Base-by-base conservation (phyloP, 129 eudicot species). In the Heracleum sosnowskyi region DNA sequence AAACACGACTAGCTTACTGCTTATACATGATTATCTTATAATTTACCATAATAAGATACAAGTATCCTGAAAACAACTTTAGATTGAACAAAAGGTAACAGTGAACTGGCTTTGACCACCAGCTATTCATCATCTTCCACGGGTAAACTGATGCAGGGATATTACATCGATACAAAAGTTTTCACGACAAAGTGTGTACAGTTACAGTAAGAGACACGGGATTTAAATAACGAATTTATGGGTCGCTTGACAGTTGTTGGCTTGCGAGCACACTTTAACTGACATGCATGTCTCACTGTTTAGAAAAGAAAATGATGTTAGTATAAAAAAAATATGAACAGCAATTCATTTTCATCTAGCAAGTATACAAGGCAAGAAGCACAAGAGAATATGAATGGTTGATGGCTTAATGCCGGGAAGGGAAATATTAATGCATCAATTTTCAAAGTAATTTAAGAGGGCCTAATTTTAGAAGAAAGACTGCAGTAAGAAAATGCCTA, bases 401-500 rank as follows among this genome's bases (percentile, higher is more conserved):
- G 6, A 63, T 29, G 70, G 46, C 26, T 34, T 9, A 7, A 16
- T 24, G 7, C 8, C 18, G 28, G 45, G 9, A 36, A 22, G 2
- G 1, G 3, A 39, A 35, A 70, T 4, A 40, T 29, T 37, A 5
- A 71, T 10, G 31, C 76, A 70, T 39, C 11, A 22, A 20, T 36
- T 36, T 15, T 7, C 15, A 1, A 22, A 35, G 28, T 18, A 40
- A 4, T 37, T 37, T 9, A 70, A 24, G 76, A 39, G 2, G 28
- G 28, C 20, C 17, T 74, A 45, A 79, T 60, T 36, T 24, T 42
- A 22, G 51, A 28, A 29, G 66, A 76, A 42, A 71, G 68, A 26
- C 20, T 51, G 22, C 37, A n/a, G 16, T 42, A 26, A 73, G 18
- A 42, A 41, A 49, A 36, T 34, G 28, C 18, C 78, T 85, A 80